phyloP scores from a whole-genome alignment of 805 yeast species.

The Ogataea nakhonphanomensis region DNA sequence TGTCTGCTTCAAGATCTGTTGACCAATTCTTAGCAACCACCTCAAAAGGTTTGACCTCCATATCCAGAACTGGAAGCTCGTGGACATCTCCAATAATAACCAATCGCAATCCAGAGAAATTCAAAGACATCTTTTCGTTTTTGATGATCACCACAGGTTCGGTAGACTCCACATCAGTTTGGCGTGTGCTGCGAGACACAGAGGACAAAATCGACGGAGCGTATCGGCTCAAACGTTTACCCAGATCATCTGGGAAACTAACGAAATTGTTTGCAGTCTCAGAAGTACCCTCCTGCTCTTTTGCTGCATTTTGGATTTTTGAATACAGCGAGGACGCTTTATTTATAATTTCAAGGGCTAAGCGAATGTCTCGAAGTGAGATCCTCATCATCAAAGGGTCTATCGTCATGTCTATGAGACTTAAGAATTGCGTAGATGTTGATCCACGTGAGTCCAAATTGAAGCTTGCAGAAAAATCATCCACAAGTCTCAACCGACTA shows the following conservation, averaged over 20 bases:
- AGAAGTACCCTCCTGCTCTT: slow-evolving; percentile 2
- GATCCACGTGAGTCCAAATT: slow-evolving; percentile 72
- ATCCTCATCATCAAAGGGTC: slow-evolving; percentile 81
- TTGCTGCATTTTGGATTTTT: slow-evolving; percentile 17
- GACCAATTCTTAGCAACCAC: slow-evolving; percentile 80
- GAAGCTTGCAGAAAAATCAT: slow-evolving; percentile 80
- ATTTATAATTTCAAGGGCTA: slow-evolving; percentile 72
- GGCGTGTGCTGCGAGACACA: slow-evolving; percentile 36
- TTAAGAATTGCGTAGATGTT: slow-evolving; percentile 51
- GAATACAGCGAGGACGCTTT: slow-evolving; percentile 58
- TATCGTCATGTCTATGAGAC: slow-evolving; percentile 63
- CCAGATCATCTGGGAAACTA: slow-evolving; percentile 61
- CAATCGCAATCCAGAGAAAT: slow-evolving; percentile 71
- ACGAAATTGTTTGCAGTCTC: slow-evolving; percentile 25
- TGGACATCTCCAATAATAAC: slow-evolving; percentile 88
- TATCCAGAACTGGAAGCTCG: slow-evolving; percentile 82
- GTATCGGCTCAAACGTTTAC: slow-evolving; percentile 54
- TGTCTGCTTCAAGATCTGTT: slow-evolving; percentile 68
- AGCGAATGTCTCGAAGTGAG: slow-evolving; percentile 79
- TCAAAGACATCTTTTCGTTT: slow-evolving; percentile 65
- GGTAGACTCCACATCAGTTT: slow-evolving; percentile 5
- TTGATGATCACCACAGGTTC: slow-evolving; percentile 46
- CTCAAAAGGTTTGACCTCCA: slow-evolving; percentile 67
- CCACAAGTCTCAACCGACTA: slow-evolving; percentile 68
- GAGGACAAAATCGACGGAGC: slow-evolving; percentile 66